Conservation (phyloP, 805 yeast genomes). For the Torulaspora indica region DNA sequence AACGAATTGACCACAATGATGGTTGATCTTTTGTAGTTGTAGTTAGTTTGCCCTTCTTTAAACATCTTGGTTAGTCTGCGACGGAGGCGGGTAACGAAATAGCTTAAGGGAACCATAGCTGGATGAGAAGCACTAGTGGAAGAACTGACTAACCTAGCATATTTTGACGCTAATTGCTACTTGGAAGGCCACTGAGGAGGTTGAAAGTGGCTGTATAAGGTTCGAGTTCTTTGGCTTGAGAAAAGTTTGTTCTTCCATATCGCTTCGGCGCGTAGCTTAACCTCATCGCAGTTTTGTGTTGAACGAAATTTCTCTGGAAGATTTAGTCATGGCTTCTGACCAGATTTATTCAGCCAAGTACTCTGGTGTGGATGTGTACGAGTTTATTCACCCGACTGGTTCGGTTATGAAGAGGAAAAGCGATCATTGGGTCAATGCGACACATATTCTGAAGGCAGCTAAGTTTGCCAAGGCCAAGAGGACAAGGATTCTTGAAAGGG, state of each 20-base stretch:
- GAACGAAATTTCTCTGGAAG: not conserved
- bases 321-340: conserved; percentile 18
- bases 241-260: not conserved
- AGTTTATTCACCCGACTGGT: conserved; percentile 59
- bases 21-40: not conserved
- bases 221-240: not conserved
- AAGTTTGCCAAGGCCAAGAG: conserved; percentile 91
- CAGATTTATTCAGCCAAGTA: conserved; percentile 71
- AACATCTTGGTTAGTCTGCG: too few relatives aligned
- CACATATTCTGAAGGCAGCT: conserved; percentile 90
- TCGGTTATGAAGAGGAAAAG: conserved; percentile 73
- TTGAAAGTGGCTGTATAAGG: not conserved
- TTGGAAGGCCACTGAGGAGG: not conserved
- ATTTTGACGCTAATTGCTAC: not conserved
- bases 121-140: conserved; percentile 3
- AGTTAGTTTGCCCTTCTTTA: too few relatives aligned
- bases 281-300: conserved; percentile 2
- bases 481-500: conserved; percentile 85
- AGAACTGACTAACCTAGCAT: not conserved
- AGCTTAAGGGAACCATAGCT: conserved; percentile 1
- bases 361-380: conserved; percentile 80
- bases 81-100: conserved; percentile 6
- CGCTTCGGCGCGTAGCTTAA: not conserved
- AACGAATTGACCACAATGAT: not conserved
- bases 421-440: conserved; percentile 89